Evolutionary conservation across 371 early-diverging fungal genomes (phyloP), one percentile per base, ranked within the genome.

Genomic region (Syncephalastrum sp.): DNA sequence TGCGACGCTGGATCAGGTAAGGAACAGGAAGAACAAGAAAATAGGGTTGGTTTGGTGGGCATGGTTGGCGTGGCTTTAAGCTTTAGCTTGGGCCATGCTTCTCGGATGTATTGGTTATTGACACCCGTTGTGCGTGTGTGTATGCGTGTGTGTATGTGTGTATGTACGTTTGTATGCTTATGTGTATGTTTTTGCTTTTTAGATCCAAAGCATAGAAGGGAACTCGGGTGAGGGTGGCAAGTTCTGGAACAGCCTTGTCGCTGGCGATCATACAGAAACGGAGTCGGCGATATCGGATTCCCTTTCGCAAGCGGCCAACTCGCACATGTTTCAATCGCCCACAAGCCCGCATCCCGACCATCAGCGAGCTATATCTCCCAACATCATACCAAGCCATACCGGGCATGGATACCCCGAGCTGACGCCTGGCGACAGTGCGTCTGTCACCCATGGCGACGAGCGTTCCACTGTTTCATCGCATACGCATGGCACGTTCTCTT

Each of bases 1-100:
- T 60, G 87, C 86, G 14, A 88, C 88, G 12, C 71, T 90, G 60
- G 91, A 90, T 68, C 89, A 87, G 74, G 77, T 79, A 70, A 68
- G 50, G 16, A 53, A 3, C 19, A 12, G 12, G 29, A 29, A 29
- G 29, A 29, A 7, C 0, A 29, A 29, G 7, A 4, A 29, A 29
- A 29, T 21, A 21, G 29, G 29, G 7, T 7, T 29, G 29, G 29
- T 29, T 0, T 21, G 21, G 21, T 21, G 21, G 29, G 7, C 3
- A 29, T 7, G 29, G 7, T 3, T 29, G 29, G 29, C 6, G 7
- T 29, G 29, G 29, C 29, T 29, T 29, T 29, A 29, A 29, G 29
- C 29, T 29, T 29, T 21, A 29, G 29, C 29, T 29, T 29, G 29
- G 3, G 29, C 29, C 29, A 29, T 29, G 6, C 29, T 29, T 29